Percentiles rank a stretch among this genome's conserved stretches.
phyloP scores from a whole-genome alignment of 352 stramenopile species.

The Globisporangium okanoganense region DNA sequence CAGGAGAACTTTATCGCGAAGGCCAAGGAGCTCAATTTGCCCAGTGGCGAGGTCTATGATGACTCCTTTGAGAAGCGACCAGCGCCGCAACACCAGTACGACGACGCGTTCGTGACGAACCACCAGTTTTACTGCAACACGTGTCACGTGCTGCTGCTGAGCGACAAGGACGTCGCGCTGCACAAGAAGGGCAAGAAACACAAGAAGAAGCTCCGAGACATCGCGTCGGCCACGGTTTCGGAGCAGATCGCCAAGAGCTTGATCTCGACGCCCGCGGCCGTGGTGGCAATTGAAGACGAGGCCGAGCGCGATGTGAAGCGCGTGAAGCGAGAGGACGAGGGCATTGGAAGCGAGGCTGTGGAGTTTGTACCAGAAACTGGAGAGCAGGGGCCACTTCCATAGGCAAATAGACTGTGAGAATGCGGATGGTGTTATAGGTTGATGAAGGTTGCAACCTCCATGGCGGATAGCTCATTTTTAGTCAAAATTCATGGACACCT shows the following conservation, averaged over 20 bases:
- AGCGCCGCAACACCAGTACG: constrained; percentile 26
- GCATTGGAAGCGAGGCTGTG: not conserved
- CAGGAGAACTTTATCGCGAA: constrained; percentile 48
- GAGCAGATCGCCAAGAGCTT: constrained; percentile 33
- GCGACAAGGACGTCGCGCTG: constrained; percentile 66
- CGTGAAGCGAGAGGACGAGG: constrained; percentile 19
- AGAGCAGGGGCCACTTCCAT: not conserved
- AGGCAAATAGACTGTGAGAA: not conserved
- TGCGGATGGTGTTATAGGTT: no score
- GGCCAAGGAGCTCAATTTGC: constrained; percentile 29
- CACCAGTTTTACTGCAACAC: constrained; percentile 61
- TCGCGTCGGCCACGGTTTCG: constrained; percentile 46
- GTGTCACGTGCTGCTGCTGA: constrained; percentile 70
- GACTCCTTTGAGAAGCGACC: constrained; percentile 20
- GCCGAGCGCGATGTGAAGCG: constrained; percentile 20
- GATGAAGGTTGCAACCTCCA: no score
- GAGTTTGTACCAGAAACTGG: not conserved
- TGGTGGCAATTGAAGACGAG: not conserved
- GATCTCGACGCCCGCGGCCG: constrained; percentile 8
- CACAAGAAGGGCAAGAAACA: constrained; percentile 81
- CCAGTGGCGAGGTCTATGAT: constrained; percentile 32
- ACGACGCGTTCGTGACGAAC: constrained; percentile 40
- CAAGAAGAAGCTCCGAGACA: constrained; percentile 67
- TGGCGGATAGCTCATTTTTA: no score
- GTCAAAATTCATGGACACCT: not conserved